Base-by-base conservation (phyloP, 2,329 filamentous ascomycete species). In the Colletotrichum sp. region DNA sequence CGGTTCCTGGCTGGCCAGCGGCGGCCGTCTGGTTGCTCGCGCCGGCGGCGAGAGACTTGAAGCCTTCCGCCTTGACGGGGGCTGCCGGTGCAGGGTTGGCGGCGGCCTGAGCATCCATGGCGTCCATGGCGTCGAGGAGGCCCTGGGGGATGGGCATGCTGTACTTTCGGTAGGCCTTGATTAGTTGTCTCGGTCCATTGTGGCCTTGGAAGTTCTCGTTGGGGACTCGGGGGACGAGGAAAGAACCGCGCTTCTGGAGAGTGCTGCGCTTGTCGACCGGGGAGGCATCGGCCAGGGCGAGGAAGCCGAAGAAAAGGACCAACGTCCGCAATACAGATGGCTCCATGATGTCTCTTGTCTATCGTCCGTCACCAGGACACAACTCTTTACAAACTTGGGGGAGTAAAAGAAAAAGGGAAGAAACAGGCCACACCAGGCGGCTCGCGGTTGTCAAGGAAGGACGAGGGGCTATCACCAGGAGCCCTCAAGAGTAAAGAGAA, bases 151-250 rank as follows among this genome's bases (percentile, higher is more conserved):
- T 84, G 48, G 85, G 84, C 84, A 93, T 89, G 76, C 90, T 89
- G 83, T 90, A 95, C 82, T 96, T 96, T 79, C 87, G 85, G 82
- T 94, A 93, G 18, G 93, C 91, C 84, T 91, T 94, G 66, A 89
- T 84, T 78, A 96, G 87, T 66, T 93, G 92, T 71, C 80, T 83
- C 0, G 89, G 86, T n/a, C 93, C 92, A 85, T 93, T 88, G 76
- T 82, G 83, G 24, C 88, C 84, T 26, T 87, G 85, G 81, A 92
- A 91, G 71, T 86, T 86, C n/a, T 85, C 85, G 78, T 92, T 92
- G 67, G 86, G 83, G 62, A 90, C 84, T 43, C 92, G 88, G 66
- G 90, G 88, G 38, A 94, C 88, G 81, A 89, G 90, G 85, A 94
- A 94, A 24, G 69, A 71, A 52, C 43, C 43, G 26, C 89, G 87